phyloP scores from a whole-genome alignment of 2,329 filamentous ascomycete genomes.

The Mycocentrospora acerina region DNA sequence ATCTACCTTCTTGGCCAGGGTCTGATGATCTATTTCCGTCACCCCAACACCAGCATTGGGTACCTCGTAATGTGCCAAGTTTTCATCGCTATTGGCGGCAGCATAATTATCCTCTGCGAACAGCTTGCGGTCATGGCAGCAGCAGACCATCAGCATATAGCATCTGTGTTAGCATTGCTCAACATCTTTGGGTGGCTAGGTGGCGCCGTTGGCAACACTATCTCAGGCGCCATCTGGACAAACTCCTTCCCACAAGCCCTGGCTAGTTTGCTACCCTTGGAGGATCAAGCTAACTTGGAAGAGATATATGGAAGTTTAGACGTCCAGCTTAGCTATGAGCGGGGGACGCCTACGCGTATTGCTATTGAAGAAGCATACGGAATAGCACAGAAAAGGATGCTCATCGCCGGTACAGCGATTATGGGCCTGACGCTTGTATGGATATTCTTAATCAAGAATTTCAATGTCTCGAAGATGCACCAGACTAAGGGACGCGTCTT shows the following conservation, averaged over 20 bases:
- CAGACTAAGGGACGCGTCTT: constrained; percentile 19
- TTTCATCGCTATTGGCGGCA: constrained; percentile 25
- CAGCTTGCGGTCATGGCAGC: constrained; percentile 36
- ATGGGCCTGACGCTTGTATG: constrained; percentile 17
- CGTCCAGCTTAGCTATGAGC: constrained; percentile 42
- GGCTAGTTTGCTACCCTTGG: constrained; percentile 39
- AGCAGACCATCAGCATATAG: constrained; percentile 49
- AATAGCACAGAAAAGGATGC: constrained; percentile 48
- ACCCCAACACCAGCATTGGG: constrained; percentile 40
- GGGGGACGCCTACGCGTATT: constrained; percentile 47
- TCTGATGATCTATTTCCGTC: constrained; percentile 49
- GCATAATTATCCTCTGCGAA: constrained; percentile 24
- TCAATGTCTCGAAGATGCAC: constrained; percentile 17
- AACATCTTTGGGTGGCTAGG: constrained; percentile 63
- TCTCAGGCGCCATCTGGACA: constrained; percentile 66
- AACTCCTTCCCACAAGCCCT: constrained; percentile 15
- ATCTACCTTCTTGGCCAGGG: constrained; percentile 65
- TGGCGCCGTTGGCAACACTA: constrained; percentile 45
- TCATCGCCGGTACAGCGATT: constrained; percentile 45
- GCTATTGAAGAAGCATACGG: constrained; percentile 48
- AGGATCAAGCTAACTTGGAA: constrained; percentile 37
- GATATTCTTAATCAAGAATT: constrained; percentile 19
- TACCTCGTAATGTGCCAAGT: constrained; percentile 22
- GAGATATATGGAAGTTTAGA: constrained; percentile 43
- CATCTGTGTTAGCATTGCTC: constrained; percentile 41